A percentile compares a stretch with the other conserved stretches of the same genome.
Conservation (phyloP, 805 yeast species). For the Torulaspora quercuum region DNA sequence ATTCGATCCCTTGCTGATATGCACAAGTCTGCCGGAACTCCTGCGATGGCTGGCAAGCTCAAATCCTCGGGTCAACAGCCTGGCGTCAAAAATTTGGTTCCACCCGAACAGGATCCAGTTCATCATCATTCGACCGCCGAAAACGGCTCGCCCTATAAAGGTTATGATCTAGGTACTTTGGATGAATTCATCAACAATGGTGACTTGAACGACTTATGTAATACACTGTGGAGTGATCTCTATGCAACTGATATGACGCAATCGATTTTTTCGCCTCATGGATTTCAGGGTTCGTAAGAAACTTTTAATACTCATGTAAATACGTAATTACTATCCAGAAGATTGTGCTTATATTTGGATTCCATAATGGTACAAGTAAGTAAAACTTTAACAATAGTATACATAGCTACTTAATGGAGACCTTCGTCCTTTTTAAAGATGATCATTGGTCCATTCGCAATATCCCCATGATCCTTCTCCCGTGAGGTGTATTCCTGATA, state of each 20-base stretch:
- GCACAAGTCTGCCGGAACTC: conserved; percentile 1
- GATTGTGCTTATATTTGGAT: background rate
- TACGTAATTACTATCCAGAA: no score
- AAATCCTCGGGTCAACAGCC: background rate
- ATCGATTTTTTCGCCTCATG: conserved; percentile 5
- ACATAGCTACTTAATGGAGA: conserved; percentile 1
- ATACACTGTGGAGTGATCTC: conserved; percentile 32
- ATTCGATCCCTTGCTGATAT: conserved; percentile 3
- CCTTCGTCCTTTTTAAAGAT: background rate
- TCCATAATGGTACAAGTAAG: no score
- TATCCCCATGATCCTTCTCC: conserved; percentile 84
- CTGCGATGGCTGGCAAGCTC: background rate
- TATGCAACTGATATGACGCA: conserved; percentile 10
- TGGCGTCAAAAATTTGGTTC: background rate
- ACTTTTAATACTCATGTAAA: no score
- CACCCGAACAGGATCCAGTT: conserved; percentile 1
- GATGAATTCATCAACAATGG: conserved; percentile 34
- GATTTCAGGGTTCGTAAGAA: background rate
- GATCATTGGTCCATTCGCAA: conserved; percentile 33
- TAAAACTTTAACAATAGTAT: conserved; percentile 2
- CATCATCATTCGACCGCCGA: background rate
- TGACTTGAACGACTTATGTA: conserved; percentile 30
- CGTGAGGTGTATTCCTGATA: conserved; percentile 89
- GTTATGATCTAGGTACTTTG: conserved; percentile 32
- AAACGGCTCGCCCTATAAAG: background rate